A percentile compares a stretch with the other conserved stretches of the same genome.
Conservation (phyloP, 1,284 basidiomycete genomes). For the Macrocystidia cucumis region DNA sequence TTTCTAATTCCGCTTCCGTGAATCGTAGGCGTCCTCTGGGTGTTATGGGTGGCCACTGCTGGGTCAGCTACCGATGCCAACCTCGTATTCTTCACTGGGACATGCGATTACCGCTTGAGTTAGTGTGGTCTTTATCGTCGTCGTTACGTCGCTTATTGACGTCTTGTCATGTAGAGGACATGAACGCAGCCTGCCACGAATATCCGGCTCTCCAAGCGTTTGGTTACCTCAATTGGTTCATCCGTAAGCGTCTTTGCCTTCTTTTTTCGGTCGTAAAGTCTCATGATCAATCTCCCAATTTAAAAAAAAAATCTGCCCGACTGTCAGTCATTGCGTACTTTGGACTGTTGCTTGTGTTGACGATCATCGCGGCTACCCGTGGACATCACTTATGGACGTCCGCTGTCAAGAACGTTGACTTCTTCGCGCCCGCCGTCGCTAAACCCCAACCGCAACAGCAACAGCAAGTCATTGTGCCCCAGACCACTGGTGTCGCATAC, state of each 20-base stretch:
- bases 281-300: too few relatives aligned
- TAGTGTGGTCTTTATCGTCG: slow-evolving; percentile 40
- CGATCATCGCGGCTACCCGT: slow-evolving; percentile 26
- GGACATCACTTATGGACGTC: slow-evolving; percentile 35
- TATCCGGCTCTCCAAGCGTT: slow-evolving; percentile 41
- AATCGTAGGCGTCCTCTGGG: slow-evolving; percentile 38
- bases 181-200: slow-evolving; percentile 32
- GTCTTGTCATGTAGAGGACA: slow-evolving; percentile 14
- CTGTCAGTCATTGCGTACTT: slow-evolving; percentile 31
- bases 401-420: slow-evolving; percentile 29
- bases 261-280: slow-evolving; percentile 10
- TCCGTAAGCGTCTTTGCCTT: too few relatives aligned
- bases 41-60: slow-evolving; percentile 50
- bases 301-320: too few relatives aligned
- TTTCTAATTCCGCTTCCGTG: slow-evolving; percentile 1
- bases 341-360: slow-evolving; percentile 24
- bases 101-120: slow-evolving; percentile 30
- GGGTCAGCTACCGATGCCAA: slow-evolving; percentile 24
- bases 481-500: not conserved
- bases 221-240: slow-evolving; percentile 42
- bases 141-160: slow-evolving; percentile 5
- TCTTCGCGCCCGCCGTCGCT: slow-evolving; percentile 18
- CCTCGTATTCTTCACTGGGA: slow-evolving; percentile 12
- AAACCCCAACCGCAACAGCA: slow-evolving; percentile 5
- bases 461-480: not conserved